phyloP scores from a whole-genome alignment of 75 land plant genomes.

The Pseudotsuga menziesii region DNA sequence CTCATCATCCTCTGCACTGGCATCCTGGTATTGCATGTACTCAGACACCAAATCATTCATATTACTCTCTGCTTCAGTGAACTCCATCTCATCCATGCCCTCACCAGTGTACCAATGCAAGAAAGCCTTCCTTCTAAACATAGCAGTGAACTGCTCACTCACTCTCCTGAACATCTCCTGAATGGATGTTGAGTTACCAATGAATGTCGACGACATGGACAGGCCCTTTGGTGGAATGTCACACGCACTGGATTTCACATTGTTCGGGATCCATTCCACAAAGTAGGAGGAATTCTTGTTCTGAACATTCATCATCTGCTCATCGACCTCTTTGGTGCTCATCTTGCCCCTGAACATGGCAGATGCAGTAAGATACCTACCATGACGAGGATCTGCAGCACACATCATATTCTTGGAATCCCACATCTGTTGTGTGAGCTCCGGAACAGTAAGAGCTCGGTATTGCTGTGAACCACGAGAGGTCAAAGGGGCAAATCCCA shows the following conservation, averaged over 20 bases:
- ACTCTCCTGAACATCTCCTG: constrained; percentile 49
- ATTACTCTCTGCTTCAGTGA: constrained; percentile 12
- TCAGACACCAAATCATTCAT: constrained; percentile 40
- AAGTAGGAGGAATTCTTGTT: constrained; percentile 51
- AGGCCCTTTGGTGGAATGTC: constrained; percentile 36
- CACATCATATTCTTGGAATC: constrained; percentile 70
- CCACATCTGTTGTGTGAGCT: constrained; percentile 62
- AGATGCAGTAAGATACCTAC: constrained; percentile 38
- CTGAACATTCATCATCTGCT: constrained; percentile 44
- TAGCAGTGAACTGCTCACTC: constrained; percentile 39
- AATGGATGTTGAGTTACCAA: constrained; percentile 30
- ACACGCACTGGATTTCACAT: constrained; percentile 41
- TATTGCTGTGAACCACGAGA: constrained; percentile 58
- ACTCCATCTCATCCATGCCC: too few species aligned
- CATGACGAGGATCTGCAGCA: constrained; percentile 51
- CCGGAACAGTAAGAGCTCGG: constrained; percentile 40
- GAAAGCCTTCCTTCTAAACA: constrained; percentile 22
- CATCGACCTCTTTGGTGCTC: constrained; percentile 34
- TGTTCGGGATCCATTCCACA: constrained; percentile 46
- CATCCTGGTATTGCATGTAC: constrained; percentile 41
- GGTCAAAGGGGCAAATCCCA: constrained; percentile 32
- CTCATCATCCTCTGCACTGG: constrained; percentile 21
- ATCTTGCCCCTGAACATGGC: constrained; percentile 46
- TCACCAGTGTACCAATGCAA: too few species aligned
- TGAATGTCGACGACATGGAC: constrained; percentile 33